Base-by-base conservation (phyloP, 2,329 filamentous ascomycete species). In the Orbilia brochopaga region DNA sequence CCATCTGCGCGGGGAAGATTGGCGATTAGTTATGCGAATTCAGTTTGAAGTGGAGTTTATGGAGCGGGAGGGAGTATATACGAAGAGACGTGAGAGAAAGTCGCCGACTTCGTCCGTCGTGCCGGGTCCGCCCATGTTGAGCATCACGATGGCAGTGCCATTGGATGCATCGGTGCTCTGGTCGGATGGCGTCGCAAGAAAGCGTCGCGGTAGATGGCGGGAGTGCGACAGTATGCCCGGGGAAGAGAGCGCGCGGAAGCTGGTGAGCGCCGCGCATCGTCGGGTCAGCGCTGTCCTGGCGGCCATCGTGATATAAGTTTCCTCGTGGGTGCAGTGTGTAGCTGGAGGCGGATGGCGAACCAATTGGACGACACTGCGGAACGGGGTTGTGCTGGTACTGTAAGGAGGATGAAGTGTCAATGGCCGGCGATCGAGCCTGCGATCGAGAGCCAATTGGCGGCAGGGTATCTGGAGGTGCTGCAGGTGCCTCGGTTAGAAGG, bases 61-160 rank as follows among this genome's bases (percentile, higher is more conserved):
- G 4, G 35, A 15, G 46, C 21, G 17, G 30, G 46, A 48, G 54
- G 52, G 8, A 56, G 55, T 40, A 81, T 89, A 69, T 85, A 96
- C 93, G 81, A 99, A 99, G 75, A 99, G 83, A 76, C 92, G 87
- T 79, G 89, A 94, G 53, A 99, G 82, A 78, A 97, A 99, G 80
- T 89, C 87, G 76, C 89, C 88, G 37, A 99, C 94, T 82, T 99
- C 92, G 75, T 88, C 86, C 2, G 89, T 90, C 2, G 90, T 96
- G 0, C 91, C 90, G 1, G 94, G 94, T 0, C 94, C 94, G 70
- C 94, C 94, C 94, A 99, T 99, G 81, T 99, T 99, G 82, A 99
- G 86, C 78, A 99, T 97, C 13, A 99, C 94, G 87, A 99, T 97
- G 48, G 94, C 94, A 2, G 94, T 99, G 35, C 76, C 75, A 42